phyloP scores from a whole-genome alignment of 1,284 basidiomycete species.

The Sporisorium reilianum region DNA sequence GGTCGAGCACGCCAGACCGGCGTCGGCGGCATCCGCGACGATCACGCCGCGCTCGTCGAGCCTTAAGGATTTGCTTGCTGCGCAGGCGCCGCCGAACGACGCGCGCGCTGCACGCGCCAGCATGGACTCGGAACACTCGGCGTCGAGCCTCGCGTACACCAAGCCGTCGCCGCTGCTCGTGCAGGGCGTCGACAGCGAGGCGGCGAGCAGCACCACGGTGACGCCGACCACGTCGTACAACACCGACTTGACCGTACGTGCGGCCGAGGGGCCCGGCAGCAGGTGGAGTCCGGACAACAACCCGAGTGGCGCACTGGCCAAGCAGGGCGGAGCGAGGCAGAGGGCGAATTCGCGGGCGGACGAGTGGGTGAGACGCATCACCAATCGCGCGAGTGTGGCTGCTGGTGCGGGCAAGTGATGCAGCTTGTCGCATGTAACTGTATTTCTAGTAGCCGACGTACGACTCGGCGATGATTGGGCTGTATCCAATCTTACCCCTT shows the following conservation, averaged over 20 bases:
- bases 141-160: slow-evolving; percentile 44
- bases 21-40: slow-evolving; percentile 13
- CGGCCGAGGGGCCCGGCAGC: neutral
- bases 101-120: slow-evolving; percentile 9
- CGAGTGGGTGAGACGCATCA: slow-evolving; percentile 43
- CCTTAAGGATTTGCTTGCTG: slow-evolving; percentile 34
- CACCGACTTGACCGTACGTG: slow-evolving; percentile 14
- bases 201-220: slow-evolving; percentile 17
- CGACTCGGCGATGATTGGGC: too few relatives aligned
- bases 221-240: slow-evolving; percentile 47
- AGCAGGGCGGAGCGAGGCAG: slow-evolving; percentile 16
- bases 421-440: too few relatives aligned
- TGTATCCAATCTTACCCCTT: too few relatives aligned
- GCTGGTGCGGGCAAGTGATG: neutral
- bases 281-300: slow-evolving; percentile 38
- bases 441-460: too few relatives aligned
- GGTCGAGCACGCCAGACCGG: neutral
- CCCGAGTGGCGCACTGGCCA: too few relatives aligned
- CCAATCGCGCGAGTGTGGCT: slow-evolving; percentile 1
- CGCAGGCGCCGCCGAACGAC: neutral
- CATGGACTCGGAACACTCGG: slow-evolving; percentile 23
- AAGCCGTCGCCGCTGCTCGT: slow-evolving; percentile 34
- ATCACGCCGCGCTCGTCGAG: slow-evolving; percentile 41
- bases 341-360: slow-evolving; percentile 41
- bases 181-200: slow-evolving; percentile 1